Evolutionary conservation across 768 basidiomycete species (phyloP).

Genomic region (Leccinum obscurum): DNA sequence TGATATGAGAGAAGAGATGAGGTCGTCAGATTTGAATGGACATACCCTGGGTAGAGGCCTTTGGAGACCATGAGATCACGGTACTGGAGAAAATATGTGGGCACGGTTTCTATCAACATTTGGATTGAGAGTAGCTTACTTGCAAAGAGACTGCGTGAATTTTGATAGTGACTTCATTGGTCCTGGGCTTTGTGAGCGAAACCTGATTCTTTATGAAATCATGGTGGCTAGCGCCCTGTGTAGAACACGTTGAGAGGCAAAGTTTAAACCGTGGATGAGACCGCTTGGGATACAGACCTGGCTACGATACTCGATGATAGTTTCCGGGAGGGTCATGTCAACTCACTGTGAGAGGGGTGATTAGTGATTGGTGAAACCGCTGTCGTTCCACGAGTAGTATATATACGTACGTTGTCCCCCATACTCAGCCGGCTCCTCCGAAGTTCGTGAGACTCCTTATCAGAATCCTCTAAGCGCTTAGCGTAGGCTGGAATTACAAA

Average conservation of each 20-base stretch:
- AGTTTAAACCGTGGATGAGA: background rate
- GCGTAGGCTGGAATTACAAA: too few relatives aligned
- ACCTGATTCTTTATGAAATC: constrained; percentile 27
- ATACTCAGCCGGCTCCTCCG: too few relatives aligned
- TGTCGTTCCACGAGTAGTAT: background rate
- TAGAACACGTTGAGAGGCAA: background rate
- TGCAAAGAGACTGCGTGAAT: constrained; percentile 58
- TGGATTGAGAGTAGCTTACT: constrained; percentile 22
- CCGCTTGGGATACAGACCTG: constrained; percentile 3
- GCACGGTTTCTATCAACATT: background rate
- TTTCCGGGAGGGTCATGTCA: constrained; percentile 15
- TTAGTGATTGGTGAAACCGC: too few relatives aligned
- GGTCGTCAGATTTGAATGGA: background rate
- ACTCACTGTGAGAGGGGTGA: background rate
- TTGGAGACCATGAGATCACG: constrained; percentile 48
- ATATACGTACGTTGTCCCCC: too few relatives aligned
- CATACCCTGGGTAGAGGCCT: constrained; percentile 40
- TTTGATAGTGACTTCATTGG: constrained; percentile 55
- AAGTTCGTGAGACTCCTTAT: too few relatives aligned
- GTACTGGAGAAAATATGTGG: constrained; percentile 34
- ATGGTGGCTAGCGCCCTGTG: constrained; percentile 26
- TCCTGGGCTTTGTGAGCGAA: constrained; percentile 35
- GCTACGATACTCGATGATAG: constrained; percentile 19
- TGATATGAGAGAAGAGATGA: constrained; percentile 31
- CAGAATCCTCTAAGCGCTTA: too few relatives aligned